These are phyloP conservation scores for Thelonectria olida DNA, from an alignment of 2,329 filamentous ascomycete genomes.

Conservation along the genomic window DNA sequence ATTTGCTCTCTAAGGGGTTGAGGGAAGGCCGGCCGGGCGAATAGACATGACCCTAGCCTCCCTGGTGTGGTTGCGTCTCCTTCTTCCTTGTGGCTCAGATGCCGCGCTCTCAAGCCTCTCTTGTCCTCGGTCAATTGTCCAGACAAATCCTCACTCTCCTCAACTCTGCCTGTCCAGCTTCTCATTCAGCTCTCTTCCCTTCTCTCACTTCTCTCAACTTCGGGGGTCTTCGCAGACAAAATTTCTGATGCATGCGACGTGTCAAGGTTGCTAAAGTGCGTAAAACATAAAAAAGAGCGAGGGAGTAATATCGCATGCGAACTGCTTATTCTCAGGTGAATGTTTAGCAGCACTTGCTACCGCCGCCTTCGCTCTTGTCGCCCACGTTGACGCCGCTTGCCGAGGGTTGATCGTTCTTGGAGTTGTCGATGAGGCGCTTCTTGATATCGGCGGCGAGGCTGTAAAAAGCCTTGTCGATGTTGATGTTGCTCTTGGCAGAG, in stretches of 20 bases:
- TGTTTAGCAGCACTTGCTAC: slow-evolving; percentile 80
- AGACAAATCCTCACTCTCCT: slow-evolving; percentile 17
- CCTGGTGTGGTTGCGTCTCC: slow-evolving; percentile 32
- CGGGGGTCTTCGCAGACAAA: slow-evolving; percentile 26
- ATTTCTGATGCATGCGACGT: slow-evolving; percentile 25
- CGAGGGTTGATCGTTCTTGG: slow-evolving; percentile 75
- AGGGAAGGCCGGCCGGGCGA: slow-evolving; percentile 38
- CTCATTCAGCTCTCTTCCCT: neutral
- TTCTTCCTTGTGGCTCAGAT: slow-evolving; percentile 32
- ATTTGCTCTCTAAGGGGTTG: slow-evolving; percentile 51
- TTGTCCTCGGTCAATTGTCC: slow-evolving; percentile 17
- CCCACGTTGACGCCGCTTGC: slow-evolving; percentile 74
- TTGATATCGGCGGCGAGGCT: slow-evolving; percentile 96
- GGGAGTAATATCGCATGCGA: slow-evolving; percentile 33
- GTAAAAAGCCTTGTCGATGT: slow-evolving; percentile 99
- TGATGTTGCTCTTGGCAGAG: slow-evolving; percentile 98
- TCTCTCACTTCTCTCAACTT: slow-evolving; percentile 20
- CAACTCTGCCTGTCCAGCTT: slow-evolving; percentile 2
- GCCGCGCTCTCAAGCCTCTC: slow-evolving; percentile 29
- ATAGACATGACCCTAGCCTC: slow-evolving; percentile 39
- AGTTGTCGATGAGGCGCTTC: slow-evolving; percentile 94
- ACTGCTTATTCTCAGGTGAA: slow-evolving; percentile 23
- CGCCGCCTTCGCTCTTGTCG: slow-evolving; percentile 65
- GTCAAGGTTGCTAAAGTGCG: slow-evolving; percentile 36
- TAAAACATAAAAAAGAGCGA: slow-evolving; percentile 36